Percentiles rank a stretch among this genome's conserved stretches.
Conservation (phyloP, 805 yeast genomes). For the Yueomyces sinensis region DNA sequence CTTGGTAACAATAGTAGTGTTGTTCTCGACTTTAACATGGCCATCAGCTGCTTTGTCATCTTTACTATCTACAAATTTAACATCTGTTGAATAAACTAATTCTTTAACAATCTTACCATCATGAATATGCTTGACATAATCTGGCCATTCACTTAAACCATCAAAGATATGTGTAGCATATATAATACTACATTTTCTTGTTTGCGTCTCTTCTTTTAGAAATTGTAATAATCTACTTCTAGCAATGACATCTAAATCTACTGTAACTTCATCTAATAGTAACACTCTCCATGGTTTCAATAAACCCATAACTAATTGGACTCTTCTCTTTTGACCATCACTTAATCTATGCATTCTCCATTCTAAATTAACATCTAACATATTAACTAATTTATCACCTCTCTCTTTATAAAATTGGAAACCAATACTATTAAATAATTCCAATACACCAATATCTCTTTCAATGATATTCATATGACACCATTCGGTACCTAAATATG, state of each 20-base stretch:
- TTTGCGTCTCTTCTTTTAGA: constrained; percentile 56
- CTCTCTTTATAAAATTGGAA: constrained; percentile 64
- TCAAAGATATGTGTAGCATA: constrained; percentile 97
- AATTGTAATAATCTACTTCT: constrained; percentile 62
- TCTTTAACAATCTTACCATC: constrained; percentile 41
- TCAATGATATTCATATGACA: constrained; percentile 82
- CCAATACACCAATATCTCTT: constrained; percentile 79
- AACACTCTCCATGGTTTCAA: constrained; percentile 81
- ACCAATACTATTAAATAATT: constrained; percentile 70
- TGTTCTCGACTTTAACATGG: constrained; percentile 1
- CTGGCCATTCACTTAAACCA: constrained; percentile 87
- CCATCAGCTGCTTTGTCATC: constrained; percentile 10
- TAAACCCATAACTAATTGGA: constrained; percentile 87
- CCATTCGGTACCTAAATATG: constrained; percentile 97
- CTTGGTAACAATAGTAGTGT: constrained; percentile 10
- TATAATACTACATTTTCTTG: constrained; percentile 61
- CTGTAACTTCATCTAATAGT: constrained; percentile 91
- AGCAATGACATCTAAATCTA: constrained; percentile 88
- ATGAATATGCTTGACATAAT: constrained; percentile 63
- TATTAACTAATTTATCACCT: constrained; percentile 58
- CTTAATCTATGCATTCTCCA: constrained; percentile 92
- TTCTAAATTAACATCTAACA: constrained; percentile 71
- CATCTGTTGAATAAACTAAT: constrained; percentile 22
- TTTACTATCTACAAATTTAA: constrained; percentile 18
- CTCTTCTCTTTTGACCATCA: constrained; percentile 92